phyloP scores from a whole-genome alignment of 1,284 basidiomycete species.

The Trichosporon sp. region DNA sequence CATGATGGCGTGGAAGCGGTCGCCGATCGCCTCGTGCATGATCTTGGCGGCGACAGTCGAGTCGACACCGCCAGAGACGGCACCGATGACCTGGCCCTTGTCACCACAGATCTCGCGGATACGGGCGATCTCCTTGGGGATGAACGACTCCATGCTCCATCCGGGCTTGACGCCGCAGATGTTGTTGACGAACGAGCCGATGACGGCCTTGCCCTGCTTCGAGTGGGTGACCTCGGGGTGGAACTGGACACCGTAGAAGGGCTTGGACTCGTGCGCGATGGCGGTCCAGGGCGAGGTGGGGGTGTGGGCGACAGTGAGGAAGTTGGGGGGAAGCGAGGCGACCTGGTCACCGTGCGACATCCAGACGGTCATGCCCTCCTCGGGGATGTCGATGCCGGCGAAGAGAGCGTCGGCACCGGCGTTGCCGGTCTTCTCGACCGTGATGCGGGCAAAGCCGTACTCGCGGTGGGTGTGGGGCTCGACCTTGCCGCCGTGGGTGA shows the following conservation, averaged over 20 bases:
- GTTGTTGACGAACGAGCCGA: conserved; percentile 77
- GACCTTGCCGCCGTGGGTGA: conserved; percentile 81
- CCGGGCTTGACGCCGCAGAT: conserved; percentile 77
- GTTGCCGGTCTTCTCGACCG: conserved; percentile 65
- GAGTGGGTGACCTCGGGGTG: conserved; percentile 99
- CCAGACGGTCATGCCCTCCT: conserved; percentile 82
- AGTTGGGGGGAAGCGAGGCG: conserved; percentile 71
- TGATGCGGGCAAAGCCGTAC: conserved; percentile 85
- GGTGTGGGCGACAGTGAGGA: conserved; percentile 84
- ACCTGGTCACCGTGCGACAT: conserved; percentile 99
- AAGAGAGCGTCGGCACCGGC: conserved; percentile 72
- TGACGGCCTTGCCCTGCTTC: conserved; percentile 82
- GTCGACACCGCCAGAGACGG: conserved; percentile 96
- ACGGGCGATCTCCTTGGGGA: conserved; percentile 91
- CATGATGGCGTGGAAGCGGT: conserved; percentile 99
- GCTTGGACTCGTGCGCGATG: conserved; percentile 82
- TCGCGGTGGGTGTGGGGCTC: conserved; percentile 86
- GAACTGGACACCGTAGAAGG: conserved; percentile 96
- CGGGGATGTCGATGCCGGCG: conserved; percentile 61
- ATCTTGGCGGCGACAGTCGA: conserved; percentile 97
- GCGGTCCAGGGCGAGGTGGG: conserved; percentile 87
- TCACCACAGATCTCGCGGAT: conserved; percentile 94
- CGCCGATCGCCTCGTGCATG: conserved; percentile 99
- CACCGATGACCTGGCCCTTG: conserved; percentile 93
- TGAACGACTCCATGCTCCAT: conserved; percentile 98